Evolutionary conservation across 768 basidiomycete genomes (phyloP).

Genomic region (Jaapia argillacea): DNA sequence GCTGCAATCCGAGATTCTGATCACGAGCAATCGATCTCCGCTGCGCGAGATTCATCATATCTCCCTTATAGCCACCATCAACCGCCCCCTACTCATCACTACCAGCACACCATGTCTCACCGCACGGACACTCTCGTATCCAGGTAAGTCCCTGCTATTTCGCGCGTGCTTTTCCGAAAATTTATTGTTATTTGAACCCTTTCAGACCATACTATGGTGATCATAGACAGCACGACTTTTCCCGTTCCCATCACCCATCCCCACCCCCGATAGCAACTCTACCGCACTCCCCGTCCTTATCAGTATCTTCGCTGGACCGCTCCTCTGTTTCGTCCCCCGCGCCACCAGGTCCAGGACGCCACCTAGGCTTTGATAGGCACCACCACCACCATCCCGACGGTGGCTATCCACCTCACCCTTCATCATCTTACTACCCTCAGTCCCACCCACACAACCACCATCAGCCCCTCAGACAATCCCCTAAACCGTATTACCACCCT

Average conservation of each 20-base stretch:
- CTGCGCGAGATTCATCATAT: not conserved
- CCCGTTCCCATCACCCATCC: constrained; percentile 30
- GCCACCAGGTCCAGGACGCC: too few relatives aligned
- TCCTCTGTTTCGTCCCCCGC: constrained; percentile 53
- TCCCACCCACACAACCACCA: constrained; percentile 21
- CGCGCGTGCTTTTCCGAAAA: not conserved
- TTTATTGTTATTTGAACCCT: too few relatives aligned
- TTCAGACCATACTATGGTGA: too few relatives aligned
- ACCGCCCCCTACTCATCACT: not conserved
- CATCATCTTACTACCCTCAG: constrained; percentile 2
- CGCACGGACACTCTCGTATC: not conserved
- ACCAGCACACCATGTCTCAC: not conserved
- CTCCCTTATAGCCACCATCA: not conserved
- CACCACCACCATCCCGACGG: constrained; percentile 28
- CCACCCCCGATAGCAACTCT: constrained; percentile 40
- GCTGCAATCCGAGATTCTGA: not conserved
- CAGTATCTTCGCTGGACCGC: constrained; percentile 49
- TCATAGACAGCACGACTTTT: constrained; percentile 11
- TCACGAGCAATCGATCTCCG: not conserved
- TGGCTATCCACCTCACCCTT: constrained; percentile 21
- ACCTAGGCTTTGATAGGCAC: too few relatives aligned
- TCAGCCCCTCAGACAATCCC: constrained; percentile 20
- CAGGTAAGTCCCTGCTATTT: not conserved
- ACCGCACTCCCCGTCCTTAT: constrained; percentile 52
- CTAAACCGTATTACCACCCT: constrained; percentile 3